Evolutionary conservation across 768 basidiomycete genomes (phyloP), one percentile per base, ranked within the genome.

Genomic region (Macrocybe gigantea): DNA sequence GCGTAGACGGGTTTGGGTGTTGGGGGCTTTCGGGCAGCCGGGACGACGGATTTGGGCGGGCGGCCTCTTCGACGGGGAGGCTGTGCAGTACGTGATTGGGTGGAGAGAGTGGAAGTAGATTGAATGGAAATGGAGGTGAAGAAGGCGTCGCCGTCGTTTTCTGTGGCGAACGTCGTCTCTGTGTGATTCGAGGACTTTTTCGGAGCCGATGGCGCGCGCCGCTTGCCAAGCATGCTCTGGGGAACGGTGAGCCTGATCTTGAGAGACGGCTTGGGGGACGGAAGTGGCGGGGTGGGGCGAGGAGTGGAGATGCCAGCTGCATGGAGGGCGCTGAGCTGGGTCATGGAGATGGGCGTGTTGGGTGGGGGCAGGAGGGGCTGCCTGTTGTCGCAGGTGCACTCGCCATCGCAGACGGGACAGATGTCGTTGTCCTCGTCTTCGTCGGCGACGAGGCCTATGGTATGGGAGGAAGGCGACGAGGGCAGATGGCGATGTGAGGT

Each of bases 351-450:
- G 7, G 69, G 53, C 22, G 22, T 22, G 7, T 50, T 57, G 44
- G 62, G 50, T 46, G 63, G 52, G 47, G 56, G 59, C 38, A 60
- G 50, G 50, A 56, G 60, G 46, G 69, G 61, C 56, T 65, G 22
- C 42, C 35, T 71, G 72, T 75, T 80, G 64, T 68, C 64, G 74
- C 88, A 91, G 31, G 85, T 90, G 73, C 88, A 92, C 61, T 88
- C 83, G 60, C 85, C 83, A 74, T 91, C 89, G 86, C 88, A 92
- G 54, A 91, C 87, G 6, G 88, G 88, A 65, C 88, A 92, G 48
- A 91, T 88, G 64, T 89, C 84, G 79, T 80, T 79, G 75, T 88
- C 85, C 61, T 90, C 88, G 66, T 86, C 83, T 70, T 82, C 80
- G 22, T 22, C 22, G 22, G 22, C 22, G 22, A 22, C 22, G 22